Evolutionary conservation across 768 basidiomycete genomes (phyloP).

Genomic region (Kwoniella sp.): DNA sequence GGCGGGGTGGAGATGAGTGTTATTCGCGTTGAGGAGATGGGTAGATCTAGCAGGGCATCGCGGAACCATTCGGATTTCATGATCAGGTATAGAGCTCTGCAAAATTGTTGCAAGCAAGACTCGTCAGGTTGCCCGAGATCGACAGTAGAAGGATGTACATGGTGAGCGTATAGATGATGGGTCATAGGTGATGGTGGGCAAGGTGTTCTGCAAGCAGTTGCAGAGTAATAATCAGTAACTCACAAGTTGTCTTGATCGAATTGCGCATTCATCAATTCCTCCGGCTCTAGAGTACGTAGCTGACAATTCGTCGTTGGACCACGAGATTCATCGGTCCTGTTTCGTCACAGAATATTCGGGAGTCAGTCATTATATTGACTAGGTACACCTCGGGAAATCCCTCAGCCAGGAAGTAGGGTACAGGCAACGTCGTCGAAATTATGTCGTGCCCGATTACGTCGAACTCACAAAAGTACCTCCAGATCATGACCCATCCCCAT

Average conservation of each 20-base stretch:
- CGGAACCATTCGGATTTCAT: conserved; percentile 95
- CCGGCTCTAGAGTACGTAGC: conserved; percentile 71
- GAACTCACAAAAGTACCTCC: conserved; percentile 71
- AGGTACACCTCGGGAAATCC: too few relatives aligned
- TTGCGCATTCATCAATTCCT: conserved; percentile 74
- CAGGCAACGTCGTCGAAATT: not conserved
- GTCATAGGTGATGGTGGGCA: too few relatives aligned
- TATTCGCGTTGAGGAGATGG: conserved; percentile 81
- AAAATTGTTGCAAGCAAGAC: not conserved
- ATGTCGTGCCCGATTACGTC: not conserved
- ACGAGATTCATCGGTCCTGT: conserved; percentile 44
- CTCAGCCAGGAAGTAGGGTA: too few relatives aligned
- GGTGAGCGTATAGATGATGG: not conserved
- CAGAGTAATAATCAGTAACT: conserved; percentile 27
- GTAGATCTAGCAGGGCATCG: conserved; percentile 87
- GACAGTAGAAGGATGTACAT: not conserved
- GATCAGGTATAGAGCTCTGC: conserved; percentile 75
- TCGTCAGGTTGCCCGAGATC: too few relatives aligned
- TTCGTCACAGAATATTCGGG: not conserved
- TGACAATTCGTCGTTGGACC: conserved; percentile 53
- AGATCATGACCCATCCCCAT: conserved; percentile 75
- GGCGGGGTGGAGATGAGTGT: conserved; percentile 78
- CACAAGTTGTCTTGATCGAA: conserved; percentile 72
- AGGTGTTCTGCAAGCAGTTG: too few relatives aligned
- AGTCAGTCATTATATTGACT: too few relatives aligned